phyloP scores from a whole-genome alignment of 208 protist genomes.

The Crithidia acanthocephali region DNA sequence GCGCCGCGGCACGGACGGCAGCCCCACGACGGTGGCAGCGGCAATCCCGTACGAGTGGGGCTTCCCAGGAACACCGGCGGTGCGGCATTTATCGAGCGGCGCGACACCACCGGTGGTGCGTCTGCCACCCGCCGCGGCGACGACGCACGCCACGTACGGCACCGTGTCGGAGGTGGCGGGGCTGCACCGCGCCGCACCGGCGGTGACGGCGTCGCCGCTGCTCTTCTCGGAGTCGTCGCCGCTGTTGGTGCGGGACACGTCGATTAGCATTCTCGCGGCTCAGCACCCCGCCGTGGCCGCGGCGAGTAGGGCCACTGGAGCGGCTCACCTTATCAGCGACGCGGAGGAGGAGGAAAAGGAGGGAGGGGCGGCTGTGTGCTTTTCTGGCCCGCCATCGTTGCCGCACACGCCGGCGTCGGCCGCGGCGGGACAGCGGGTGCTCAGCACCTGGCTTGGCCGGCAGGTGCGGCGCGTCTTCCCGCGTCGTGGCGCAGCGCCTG shows the following conservation, averaged over 20 bases:
- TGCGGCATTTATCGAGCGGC: neutral
- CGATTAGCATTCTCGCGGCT: constrained; percentile 12
- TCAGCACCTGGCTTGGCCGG: neutral
- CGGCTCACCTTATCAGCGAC: neutral
- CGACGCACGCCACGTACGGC: constrained; percentile 4
- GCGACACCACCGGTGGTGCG: neutral
- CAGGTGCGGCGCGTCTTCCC: constrained; percentile 1
- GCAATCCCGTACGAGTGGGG: constrained; percentile 22
- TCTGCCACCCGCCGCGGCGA: neutral
- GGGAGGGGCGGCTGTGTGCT: neutral
- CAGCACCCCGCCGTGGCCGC: neutral
- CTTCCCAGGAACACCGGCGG: constrained; percentile 12
- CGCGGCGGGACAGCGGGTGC: neutral
- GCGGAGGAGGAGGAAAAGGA: neutral
- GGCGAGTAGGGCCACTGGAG: neutral
- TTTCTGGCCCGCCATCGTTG: neutral
- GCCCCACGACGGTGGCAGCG: neutral
- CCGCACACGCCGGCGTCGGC: neutral
- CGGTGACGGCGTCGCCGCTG: neutral
- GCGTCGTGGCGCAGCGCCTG: neutral
- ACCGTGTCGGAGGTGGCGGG: too few species aligned
- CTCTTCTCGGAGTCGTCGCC: neutral
- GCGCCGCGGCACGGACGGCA: neutral
- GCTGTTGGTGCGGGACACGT: constrained; percentile 13
- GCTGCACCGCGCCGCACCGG: too few species aligned